These are phyloP conservation scores for Talaromyces sp. DNA, from an alignment of 2,329 filamentous ascomycete species.

Conservation along the genomic window DNA sequence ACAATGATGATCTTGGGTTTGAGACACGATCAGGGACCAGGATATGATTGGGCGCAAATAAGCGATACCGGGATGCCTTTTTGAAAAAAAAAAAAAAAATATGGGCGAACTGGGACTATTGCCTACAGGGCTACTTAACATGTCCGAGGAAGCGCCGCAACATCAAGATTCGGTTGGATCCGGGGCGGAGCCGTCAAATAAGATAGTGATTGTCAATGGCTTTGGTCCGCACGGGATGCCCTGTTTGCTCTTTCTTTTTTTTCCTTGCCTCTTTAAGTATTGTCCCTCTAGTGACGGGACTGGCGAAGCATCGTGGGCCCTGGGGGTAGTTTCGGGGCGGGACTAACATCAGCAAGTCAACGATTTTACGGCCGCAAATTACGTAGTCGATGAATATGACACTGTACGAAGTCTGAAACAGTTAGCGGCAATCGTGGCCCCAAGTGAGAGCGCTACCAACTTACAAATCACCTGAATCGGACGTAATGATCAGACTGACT, in stretches of 20 bases:
- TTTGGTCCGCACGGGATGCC: neutral
- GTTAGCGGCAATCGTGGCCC: neutral
- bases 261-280: neutral
- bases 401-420: neutral
- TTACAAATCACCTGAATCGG: neutral
- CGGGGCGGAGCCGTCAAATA: constrained; percentile 2
- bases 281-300: neutral
- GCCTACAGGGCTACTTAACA: neutral
- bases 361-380: neutral
- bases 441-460: neutral
- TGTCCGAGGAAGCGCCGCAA: constrained; percentile 3
- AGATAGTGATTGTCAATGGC: constrained; percentile 1
- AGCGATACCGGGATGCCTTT: neutral
- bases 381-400: neutral
- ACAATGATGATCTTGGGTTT: constrained; percentile 8
- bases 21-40: constrained; percentile 3
- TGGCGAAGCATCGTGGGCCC: neutral
- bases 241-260: neutral
- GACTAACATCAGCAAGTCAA: neutral
- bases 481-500: no score
- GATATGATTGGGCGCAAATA: neutral
- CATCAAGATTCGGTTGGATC: constrained; percentile 3
- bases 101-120: neutral
- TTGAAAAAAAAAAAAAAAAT: neutral
- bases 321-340: neutral